These are phyloP conservation scores for Rosa lucieae DNA, from an alignment of 306 rosid genomes.

Conservation along the genomic window DNA sequence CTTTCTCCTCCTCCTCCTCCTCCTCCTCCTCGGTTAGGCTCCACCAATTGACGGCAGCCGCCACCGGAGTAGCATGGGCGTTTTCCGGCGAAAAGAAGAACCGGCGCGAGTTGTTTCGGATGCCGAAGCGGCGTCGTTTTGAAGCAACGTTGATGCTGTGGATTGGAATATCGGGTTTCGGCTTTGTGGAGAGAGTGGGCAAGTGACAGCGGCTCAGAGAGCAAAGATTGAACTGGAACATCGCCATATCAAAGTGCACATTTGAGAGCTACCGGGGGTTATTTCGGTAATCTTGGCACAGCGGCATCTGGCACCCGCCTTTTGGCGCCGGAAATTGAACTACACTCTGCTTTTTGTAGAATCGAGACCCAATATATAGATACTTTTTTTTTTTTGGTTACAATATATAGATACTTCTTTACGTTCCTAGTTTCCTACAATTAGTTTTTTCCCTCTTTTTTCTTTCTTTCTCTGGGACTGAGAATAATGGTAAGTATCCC, in stretches of 20 bases:
- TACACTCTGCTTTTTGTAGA: too few relatives aligned
- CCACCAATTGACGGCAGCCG: slow-evolving; percentile 49
- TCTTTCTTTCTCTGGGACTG: too few relatives aligned
- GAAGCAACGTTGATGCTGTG: not conserved
- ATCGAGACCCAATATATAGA: too few relatives aligned
- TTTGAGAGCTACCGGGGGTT: not conserved
- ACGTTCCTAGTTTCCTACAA: too few relatives aligned
- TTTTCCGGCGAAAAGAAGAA: not conserved
- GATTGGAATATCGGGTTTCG: slow-evolving; percentile 21
- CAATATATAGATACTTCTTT: too few relatives aligned
- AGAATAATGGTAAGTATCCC: too few relatives aligned
- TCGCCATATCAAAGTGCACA: slow-evolving; percentile 16
- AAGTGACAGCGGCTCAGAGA: not conserved
- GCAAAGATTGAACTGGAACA: slow-evolving; percentile 2
- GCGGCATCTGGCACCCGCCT: too few relatives aligned
- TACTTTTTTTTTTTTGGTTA: too few relatives aligned
- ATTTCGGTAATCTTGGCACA: not conserved
- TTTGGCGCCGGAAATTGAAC: too few relatives aligned
- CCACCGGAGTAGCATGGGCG: not conserved
- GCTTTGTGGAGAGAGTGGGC: not conserved
- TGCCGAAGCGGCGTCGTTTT: slow-evolving; percentile 12
- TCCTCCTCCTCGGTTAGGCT: slow-evolving; percentile 26
- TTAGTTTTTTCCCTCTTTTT: too few relatives aligned
- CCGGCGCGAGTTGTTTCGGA: slow-evolving; percentile 5
- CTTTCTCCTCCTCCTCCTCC: slow-evolving; percentile 3